Evolutionary conservation across 371 early-diverging fungal genomes (phyloP), one percentile per base, ranked within the genome.

Genomic region (Saksenaea vasiformis): DNA sequence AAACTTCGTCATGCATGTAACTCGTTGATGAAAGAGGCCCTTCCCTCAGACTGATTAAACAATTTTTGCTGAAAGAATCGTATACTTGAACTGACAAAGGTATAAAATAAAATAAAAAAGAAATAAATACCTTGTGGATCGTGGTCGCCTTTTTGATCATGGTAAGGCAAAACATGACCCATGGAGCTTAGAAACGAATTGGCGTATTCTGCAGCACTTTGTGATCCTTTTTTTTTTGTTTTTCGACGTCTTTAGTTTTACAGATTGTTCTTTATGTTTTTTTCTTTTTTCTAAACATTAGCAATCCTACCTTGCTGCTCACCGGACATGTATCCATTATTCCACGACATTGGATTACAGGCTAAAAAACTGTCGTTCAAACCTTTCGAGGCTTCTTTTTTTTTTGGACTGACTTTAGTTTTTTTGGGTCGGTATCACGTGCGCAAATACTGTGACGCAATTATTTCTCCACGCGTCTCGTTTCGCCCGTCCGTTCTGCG

Each of bases 131-230:
- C 51, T 47, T 47, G 51, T 9, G 51, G 51, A 47, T 47, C 51
- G 51, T 47, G 51, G 34, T 73, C 74, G 37, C 59, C 65, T 3
- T 57, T 39, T 2, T 67, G 67, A 26, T 72, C 69, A 41, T 68
- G 69, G 24, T 74, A 62, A 22, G 51, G 51, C 11, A 47, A 24
- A 9, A 47, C 51, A 47, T 78, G 77, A 8, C 75, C 75, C n/a
- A 81, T 68, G 47, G 82, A 81, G 66, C 67, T 73, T 35, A 82
- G 59, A 62, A 82, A 82, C 9, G 79, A 77, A 55, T 64, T 79
- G 26, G 82, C 79, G 39, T 76, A 68, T 61, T 79, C 78, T 27
- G 78, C 75, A 57, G 74, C 77, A 53, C 65, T 67, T 56, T 65
- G 64, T 17, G 60, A 47, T 47, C 51, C 51, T 47, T 2, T n/a